A percentile compares a stretch with the other conserved stretches of the same genome.
These are phyloP conservation scores for Endocalyx cinctus DNA, from an alignment of 2,329 filamentous ascomycete genomes.

Conservation along the genomic window DNA sequence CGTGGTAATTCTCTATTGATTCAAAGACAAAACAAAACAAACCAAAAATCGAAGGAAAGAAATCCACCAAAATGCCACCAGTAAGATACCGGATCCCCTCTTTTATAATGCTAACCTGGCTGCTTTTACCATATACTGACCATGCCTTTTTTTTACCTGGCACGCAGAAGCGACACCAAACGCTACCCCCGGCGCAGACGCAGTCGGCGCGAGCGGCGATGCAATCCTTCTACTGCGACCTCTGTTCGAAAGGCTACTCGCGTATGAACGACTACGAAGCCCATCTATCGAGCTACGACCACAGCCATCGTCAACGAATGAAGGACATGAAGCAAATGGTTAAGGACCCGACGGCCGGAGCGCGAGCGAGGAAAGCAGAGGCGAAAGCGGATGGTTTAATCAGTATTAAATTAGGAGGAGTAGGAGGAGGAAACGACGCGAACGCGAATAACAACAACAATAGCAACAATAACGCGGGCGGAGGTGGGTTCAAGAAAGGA, in stretches of 20 bases:
- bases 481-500: constrained; percentile 59
- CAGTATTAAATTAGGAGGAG: constrained; percentile 55
- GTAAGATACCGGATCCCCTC: too few relatives aligned
- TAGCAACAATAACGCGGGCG: constrained; percentile 21
- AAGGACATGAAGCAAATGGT: constrained; percentile 86
- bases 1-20: too few relatives aligned
- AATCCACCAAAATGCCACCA: too few relatives aligned
- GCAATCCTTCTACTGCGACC: constrained; percentile 76
- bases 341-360: constrained; percentile 62
- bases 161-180: constrained; percentile 50
- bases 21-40: too few relatives aligned
- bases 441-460: constrained; percentile 14
- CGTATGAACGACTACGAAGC: constrained; percentile 96
- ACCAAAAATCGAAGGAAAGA: too few relatives aligned
- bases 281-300: constrained; percentile 90
- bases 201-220: constrained; percentile 68
- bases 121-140: too few relatives aligned
- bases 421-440: constrained; percentile 18
- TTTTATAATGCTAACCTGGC: too few relatives aligned
- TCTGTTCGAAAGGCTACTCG: constrained; percentile 91
- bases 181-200: constrained; percentile 54
- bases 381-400: constrained; percentile 66
- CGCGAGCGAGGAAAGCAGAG: constrained; percentile 64
- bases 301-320: constrained; percentile 86
- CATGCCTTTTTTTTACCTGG: too few relatives aligned